These are phyloP conservation scores for Globisporangium megalacanthum DNA, from an alignment of 352 stramenopile species.

Conservation along the genomic window DNA sequence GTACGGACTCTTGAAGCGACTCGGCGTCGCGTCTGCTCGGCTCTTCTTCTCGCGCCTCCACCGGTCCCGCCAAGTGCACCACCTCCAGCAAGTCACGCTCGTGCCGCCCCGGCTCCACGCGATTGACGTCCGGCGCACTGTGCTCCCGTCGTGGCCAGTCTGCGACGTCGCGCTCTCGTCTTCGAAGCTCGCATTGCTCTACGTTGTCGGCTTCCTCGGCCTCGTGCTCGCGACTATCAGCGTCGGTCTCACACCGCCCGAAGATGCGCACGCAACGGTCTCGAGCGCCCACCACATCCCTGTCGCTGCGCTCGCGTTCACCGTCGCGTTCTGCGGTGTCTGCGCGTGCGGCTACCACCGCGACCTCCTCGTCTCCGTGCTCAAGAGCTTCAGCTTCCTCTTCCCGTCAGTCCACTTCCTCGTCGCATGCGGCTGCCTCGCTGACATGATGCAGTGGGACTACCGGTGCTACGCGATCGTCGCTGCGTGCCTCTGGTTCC, in stretches of 20 bases:
- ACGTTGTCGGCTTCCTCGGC: conserved; percentile 11
- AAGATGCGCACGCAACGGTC: conserved; percentile 14
- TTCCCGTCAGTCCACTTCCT: conserved; percentile 20
- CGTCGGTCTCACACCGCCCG: conserved; percentile 13
- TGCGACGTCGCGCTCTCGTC: not conserved
- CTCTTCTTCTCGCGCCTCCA: conserved; percentile 13
- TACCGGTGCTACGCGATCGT: conserved; percentile 14
- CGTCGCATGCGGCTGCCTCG: conserved; percentile 13
- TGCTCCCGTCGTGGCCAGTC: conserved; percentile 5
- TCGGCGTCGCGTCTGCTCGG: conserved; percentile 15
- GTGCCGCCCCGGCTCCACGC: conserved; percentile 20
- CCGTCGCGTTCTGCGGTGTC: conserved; percentile 7
- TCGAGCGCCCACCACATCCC: conserved; percentile 24
- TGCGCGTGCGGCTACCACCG: conserved; percentile 15
- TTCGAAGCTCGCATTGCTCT: conserved; percentile 7
- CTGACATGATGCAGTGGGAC: conserved; percentile 29
- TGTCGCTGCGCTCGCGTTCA: conserved; percentile 12
- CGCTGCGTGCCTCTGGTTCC: conserved; percentile 43
- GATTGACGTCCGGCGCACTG: conserved; percentile 15
- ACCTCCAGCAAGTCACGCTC: conserved; percentile 27
- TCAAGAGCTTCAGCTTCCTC: conserved; percentile 19
- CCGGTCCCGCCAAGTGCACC: conserved; percentile 5
- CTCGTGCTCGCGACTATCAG: conserved; percentile 12
- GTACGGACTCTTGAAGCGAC: conserved; percentile 19
- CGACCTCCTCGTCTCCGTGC: conserved; percentile 14